Percentiles rank a stretch among this genome's conserved stretches.
phyloP scores from a whole-genome alignment of 805 yeast genomes.

The Candida montana region DNA sequence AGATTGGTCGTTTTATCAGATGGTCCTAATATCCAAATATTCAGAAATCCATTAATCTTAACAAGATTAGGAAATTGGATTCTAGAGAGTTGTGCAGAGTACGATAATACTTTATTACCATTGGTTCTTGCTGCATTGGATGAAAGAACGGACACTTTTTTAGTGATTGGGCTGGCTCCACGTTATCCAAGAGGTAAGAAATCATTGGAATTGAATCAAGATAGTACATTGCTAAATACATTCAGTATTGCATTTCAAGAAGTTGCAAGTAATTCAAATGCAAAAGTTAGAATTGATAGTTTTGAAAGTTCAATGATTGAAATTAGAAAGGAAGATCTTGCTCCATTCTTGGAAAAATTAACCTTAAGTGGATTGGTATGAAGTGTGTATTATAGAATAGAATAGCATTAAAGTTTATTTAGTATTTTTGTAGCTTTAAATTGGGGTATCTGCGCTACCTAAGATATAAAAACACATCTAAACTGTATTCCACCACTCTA shows the following conservation, averaged over 20 bases:
- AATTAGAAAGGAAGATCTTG: constrained; percentile 78
- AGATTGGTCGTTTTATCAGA: constrained; percentile 85
- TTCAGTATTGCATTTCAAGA: constrained; percentile 91
- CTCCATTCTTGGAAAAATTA: constrained; percentile 79
- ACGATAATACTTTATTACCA: constrained; percentile 60
- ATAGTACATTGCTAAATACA: constrained; percentile 57
- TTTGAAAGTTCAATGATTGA: constrained; percentile 94
- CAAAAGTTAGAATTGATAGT: constrained; percentile 86
- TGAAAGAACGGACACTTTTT: constrained; percentile 63
- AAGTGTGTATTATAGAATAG: neutral
- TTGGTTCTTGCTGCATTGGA: constrained; percentile 82
- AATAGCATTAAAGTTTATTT: too few relatives aligned
- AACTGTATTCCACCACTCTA: too few relatives aligned
- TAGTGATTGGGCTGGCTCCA: constrained; percentile 88
- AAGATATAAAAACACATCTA: too few relatives aligned
- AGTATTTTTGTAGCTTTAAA: too few relatives aligned
- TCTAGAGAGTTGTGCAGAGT: constrained; percentile 83
- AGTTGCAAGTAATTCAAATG: constrained; percentile 78
- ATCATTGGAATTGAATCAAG: constrained; percentile 26
- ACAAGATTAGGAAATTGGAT: constrained; percentile 87
- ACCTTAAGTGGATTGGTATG: constrained; percentile 65
- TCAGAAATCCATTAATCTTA: constrained; percentile 81
- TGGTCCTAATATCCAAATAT: constrained; percentile 74
- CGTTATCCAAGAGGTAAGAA: constrained; percentile 53
- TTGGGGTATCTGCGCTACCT: too few relatives aligned